Evolutionary conservation across 2,329 filamentous ascomycete genomes (phyloP).

Genomic region (Verticillium albo-atrum): DNA sequence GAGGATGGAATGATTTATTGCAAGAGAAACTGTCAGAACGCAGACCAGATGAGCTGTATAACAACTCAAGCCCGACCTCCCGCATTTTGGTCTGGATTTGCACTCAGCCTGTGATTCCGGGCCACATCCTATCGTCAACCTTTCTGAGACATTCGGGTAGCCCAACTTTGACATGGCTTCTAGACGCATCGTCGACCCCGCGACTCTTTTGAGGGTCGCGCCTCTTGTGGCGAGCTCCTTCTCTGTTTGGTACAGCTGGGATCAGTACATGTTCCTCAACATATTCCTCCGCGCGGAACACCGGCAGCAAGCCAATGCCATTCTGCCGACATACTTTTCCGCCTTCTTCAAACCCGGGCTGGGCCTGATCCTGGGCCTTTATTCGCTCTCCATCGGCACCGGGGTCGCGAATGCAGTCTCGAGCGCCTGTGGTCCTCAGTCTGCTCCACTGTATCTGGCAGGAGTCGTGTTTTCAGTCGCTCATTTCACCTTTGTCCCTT

Average conservation of each 20-base stretch:
- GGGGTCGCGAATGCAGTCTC: slow-evolving; percentile 20
- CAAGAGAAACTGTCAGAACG: too few relatives aligned
- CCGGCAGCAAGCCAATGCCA: slow-evolving; percentile 3
- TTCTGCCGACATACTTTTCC: slow-evolving; percentile 21
- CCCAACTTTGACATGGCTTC: slow-evolving; percentile 13
- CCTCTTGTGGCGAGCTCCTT: slow-evolving; percentile 23
- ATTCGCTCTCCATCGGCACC: slow-evolving; percentile 18
- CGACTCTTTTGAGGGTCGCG: slow-evolving; percentile 19
- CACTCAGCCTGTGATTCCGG: too few relatives aligned
- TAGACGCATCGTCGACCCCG: slow-evolving; percentile 11
- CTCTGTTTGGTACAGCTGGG: slow-evolving; percentile 20
- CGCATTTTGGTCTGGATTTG: too few relatives aligned
- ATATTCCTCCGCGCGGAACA: slow-evolving; percentile 6
- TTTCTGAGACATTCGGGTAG: neutral
- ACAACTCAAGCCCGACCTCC: too few relatives aligned
- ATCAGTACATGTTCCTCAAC: slow-evolving; percentile 13
- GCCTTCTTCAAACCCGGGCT: slow-evolving; percentile 16
- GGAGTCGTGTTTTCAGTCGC: slow-evolving; percentile 21
- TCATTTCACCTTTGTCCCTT: slow-evolving; percentile 26
- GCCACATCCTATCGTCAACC: neutral
- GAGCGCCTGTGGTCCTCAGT: slow-evolving; percentile 6
- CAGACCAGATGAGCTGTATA: too few relatives aligned
- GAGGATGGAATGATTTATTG: too few relatives aligned
- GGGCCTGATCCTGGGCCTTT: slow-evolving; percentile 16
- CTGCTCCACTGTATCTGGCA: slow-evolving; percentile 22